Base-by-base conservation (phyloP, 2,329 filamentous ascomycete genomes). In the Scorias spongiosa region DNA sequence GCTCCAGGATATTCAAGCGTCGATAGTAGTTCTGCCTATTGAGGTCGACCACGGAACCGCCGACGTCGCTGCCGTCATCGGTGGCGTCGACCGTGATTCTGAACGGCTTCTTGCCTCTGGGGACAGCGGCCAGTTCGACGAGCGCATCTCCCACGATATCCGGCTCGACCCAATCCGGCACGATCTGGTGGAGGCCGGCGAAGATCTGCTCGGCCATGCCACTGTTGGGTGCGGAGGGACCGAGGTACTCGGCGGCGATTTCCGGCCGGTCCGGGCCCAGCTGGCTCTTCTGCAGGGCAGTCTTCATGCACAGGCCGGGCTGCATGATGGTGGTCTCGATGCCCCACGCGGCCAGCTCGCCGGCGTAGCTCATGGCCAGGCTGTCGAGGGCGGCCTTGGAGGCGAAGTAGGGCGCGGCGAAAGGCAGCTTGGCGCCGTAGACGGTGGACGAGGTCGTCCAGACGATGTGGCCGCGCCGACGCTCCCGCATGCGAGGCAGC, bases 401-500 rank as follows among this genome's bases (percentile, higher is more conserved):
- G 5, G 43, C 41, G 29, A 48, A 45, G 20, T 48, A 45, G 2
- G 44, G 43, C 14, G n/a, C 46, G 17, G 43, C 41, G 30, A 46
- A 43, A 1, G 41, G 46, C 5, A 38, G 41, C 38, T 46, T 46
- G 11, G 37, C 46, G 20, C 46, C 46, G 41, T 48, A 45, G 37
- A 43, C 41, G n/a, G 43, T 43, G n/a, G 38, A 42, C 9, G 42
- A 42, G 2, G 43, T 42, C 14, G 44, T 47, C 46, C 46, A 47
- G 34, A 47, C 42, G n/a, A 47, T 34, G 30, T 47, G 46, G 3
- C 46, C 43, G 9, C 11, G 20, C 2, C 43, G 43, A 1, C 29
- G 18, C 10, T 12, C 10, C n/a, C 45, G 42, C 32, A 47, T 40
- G 34, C 44, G 45, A 36, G 58, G 47, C 10, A 49, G 47, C 12